phyloP scores from a whole-genome alignment of 345 rosid species.

The Salix caprea region DNA sequence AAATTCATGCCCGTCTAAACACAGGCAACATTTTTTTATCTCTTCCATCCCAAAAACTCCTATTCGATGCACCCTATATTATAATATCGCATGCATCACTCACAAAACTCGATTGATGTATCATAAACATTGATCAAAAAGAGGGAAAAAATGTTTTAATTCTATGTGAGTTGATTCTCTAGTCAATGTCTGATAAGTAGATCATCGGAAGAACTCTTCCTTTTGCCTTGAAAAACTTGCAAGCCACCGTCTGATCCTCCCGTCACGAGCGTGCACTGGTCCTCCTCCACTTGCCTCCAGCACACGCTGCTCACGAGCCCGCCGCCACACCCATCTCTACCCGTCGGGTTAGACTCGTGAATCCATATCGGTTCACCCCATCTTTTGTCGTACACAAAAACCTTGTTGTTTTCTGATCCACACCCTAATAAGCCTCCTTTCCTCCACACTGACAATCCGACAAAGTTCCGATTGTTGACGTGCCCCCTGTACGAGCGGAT shows the following conservation, averaged over 20 bases:
- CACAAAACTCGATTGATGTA: no score
- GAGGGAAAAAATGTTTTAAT: no score
- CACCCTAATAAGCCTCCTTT: conserved; percentile 68
- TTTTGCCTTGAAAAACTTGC: conserved; percentile 49
- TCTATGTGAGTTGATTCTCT: no score
- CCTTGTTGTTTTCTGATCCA: conserved; percentile 73
- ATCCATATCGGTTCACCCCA: conserved; percentile 84
- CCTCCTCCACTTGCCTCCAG: conserved; percentile 69
- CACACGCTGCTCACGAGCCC: conserved; percentile 77
- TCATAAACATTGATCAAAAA: no score
- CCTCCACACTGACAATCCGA: conserved; percentile 78
- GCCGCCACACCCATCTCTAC: conserved; percentile 4
- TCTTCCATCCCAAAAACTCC: no score
- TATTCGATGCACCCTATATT: no score
- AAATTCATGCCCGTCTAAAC: no score
- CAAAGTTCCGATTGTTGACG: conserved; percentile 62
- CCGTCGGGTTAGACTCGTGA: conserved; percentile 39
- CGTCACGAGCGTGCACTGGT: conserved; percentile 57
- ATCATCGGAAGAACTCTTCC: conserved; percentile 7
- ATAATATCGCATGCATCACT: no score
- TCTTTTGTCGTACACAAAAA: conserved; percentile 68
- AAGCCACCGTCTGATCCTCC: conserved; percentile 82
- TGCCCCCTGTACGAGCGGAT: conserved; percentile 67
- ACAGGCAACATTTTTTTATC: no score
- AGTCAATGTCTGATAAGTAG: no score